Evolutionary conservation across 2,329 filamentous ascomycete species (phyloP), one percentile per base, ranked within the genome.

Genomic region (Paracoccidioides lutzii): DNA sequence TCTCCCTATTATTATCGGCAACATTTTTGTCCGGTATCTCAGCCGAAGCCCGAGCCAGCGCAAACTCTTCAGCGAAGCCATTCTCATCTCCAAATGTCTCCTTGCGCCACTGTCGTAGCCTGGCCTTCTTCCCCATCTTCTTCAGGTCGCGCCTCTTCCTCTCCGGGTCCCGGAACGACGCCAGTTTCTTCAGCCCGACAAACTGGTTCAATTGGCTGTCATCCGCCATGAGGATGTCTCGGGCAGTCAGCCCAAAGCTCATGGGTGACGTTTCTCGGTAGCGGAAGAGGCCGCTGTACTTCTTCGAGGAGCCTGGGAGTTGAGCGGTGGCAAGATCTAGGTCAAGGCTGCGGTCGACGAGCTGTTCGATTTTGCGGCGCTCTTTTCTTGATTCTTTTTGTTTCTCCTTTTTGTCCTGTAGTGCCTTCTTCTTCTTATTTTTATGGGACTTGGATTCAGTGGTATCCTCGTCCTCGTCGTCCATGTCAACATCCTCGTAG

Each of bases 181-280:
- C 90, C 58, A 96, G 81, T 75, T 96, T 97, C 79, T 98, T 98
- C 65, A 98, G 76, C 5, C 93, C 91, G 4, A 85, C 91, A 66
- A 86, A 98, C 61, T 90, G 79, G 71, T 98, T 98, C 61, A 98
- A 81, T 54, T 85, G 83, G 49, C 82, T 76, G 73, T 98, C 93
- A 46, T 85, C 86, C 0, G 90, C 88, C 61, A 95, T 89, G 38
- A 98, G 80, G 63, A 98, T 97, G 71, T 98, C 93, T 59, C 84
- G 81, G 0, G 90, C 78, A 0, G 88, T 95, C 66, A 98, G 82
- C 57, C 93, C 93, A 67, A 95, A 98, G 10, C 86, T 82, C 55
- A 86, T 85, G 0, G 93, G 91, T 0, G 88, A 94, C 1, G 91
- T 95, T 68, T 96, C 90, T 65, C 93, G 88, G 76, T 98, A 98